phyloP scores from a whole-genome alignment of 2,329 filamentous ascomycete genomes.

The Penicillium sp. region DNA sequence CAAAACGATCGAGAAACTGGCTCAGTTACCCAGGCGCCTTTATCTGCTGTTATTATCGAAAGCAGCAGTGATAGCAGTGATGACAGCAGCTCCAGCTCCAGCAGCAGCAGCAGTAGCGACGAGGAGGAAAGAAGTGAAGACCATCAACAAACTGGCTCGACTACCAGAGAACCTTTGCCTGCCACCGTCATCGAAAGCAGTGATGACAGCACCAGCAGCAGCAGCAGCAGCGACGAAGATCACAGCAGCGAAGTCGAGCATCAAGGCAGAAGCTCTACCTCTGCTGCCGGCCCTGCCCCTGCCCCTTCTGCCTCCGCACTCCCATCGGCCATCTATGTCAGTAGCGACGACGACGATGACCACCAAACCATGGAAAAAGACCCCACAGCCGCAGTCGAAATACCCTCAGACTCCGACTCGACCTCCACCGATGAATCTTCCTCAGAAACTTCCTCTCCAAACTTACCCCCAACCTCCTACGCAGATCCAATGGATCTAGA shows the following conservation, averaged over 20 bases:
- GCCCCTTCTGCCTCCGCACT: not conserved
- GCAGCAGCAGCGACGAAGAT: too few relatives aligned
- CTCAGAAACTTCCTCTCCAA: not conserved
- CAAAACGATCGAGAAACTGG: not conserved
- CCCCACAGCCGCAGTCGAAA: not conserved
- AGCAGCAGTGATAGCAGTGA: too few relatives aligned
- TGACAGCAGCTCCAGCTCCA: not conserved
- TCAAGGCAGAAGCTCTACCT: too few relatives aligned
- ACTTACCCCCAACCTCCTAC: not conserved
- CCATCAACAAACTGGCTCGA: not conserved
- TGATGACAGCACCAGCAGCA: too few relatives aligned
- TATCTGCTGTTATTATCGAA: slow-evolving; percentile 3
- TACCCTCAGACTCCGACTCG: not conserved
- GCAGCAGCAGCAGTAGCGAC: not conserved
- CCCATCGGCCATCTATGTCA: not conserved
- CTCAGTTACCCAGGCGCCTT: not conserved
- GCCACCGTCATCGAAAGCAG: too few relatives aligned
- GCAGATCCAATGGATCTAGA: not conserved
- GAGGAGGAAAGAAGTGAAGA: not conserved
- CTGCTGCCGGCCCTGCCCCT: too few relatives aligned
- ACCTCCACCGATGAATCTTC: not conserved
- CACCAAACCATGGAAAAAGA: not conserved
- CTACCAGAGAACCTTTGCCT: too few relatives aligned
- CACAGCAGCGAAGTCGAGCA: too few relatives aligned
- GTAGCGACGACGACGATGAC: not conserved